Evolutionary conservation across 345 rosid species (phyloP).

Genomic region (Chamaenerion angustifolium): DNA sequence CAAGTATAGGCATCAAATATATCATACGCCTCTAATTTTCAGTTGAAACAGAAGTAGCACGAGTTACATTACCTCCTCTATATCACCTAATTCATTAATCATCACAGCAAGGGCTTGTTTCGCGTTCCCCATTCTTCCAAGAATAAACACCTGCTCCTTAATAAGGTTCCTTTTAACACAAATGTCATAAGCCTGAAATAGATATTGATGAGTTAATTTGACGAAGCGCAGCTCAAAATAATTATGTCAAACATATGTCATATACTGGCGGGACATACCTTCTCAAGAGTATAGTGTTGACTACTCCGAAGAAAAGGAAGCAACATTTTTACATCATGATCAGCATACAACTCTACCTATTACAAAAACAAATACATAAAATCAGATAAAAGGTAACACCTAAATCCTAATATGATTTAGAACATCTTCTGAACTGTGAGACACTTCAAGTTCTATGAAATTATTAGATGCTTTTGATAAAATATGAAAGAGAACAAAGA

Average conservation of each 20-base stretch:
- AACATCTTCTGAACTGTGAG: no score
- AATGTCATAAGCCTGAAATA: constrained; percentile 73
- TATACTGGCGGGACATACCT: constrained; percentile 41
- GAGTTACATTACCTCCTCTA: constrained; percentile 60
- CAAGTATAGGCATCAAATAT: no score
- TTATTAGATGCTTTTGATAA: no score
- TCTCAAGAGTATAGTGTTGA: constrained; percentile 91
- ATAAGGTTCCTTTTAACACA: constrained; percentile 69
- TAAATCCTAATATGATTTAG: no score
- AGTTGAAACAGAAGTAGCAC: no score
- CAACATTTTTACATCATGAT: constrained; percentile 79
- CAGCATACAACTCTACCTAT: constrained; percentile 91
- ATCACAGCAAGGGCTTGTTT: constrained; percentile 84
- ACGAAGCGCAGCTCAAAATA: constrained; percentile 3
- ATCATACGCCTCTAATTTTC: no score
- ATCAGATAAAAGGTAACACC: no score
- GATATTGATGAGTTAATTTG: constrained; percentile 15
- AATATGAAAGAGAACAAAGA: no score
- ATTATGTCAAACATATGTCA: constrained; percentile 3
- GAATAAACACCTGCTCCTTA: constrained; percentile 88
- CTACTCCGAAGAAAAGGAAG: constrained; percentile 97
- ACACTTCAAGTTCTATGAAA: no score
- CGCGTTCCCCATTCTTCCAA: constrained; percentile 97
- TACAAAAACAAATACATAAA: constrained; percentile 9
- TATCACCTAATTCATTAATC: constrained; percentile 81